Evolutionary conservation across 1,139 yeast species (phyloP), one percentile per base, ranked within the genome.

Genomic region (Geotrichum reessii): DNA sequence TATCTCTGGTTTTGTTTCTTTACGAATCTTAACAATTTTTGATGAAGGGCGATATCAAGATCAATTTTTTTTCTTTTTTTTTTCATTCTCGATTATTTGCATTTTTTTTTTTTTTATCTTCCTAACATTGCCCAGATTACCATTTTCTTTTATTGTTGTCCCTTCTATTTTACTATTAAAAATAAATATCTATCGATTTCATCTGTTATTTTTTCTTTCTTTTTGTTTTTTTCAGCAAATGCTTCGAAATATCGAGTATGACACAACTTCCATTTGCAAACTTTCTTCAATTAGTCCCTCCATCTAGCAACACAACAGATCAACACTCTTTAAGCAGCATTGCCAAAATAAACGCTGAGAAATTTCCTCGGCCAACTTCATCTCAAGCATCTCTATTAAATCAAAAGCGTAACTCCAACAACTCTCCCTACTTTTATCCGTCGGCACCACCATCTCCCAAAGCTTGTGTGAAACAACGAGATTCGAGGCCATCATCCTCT

Each of bases 231-330:
- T 25, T 37, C 2, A 37, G 42, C 42, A 37, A 37, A 37, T 37
- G 42, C 42, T 48, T 24, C 28, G 51, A 11, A 9, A 12, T 48
- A 24, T 48, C 37, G 46, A 31, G 22, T 9, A 50, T 50, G 52
- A 31, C 44, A 28, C 24, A 50, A 19, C 52, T 46, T 31, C 24
- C 31, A 31, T 19, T 37, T 31, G 28, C 52, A 25, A 31, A 14
- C 8, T 50, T 50, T 31, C 37, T 50, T 9, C 52, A 33, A 19
- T 37, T 50, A 24, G 44, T 37, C 17, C 52, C 52, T 21, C n/a
- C 44, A 27, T 48, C 51, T 48, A 27, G 51, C 37, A 48, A 19
- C 51, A 28, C 24, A 14, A 19, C 44, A 31, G 22, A 27, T 50
- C 52, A 28, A 19, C 25, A 37, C 14, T 37, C 42, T 37, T 37